Evolutionary conservation across 2,329 filamentous ascomycete genomes (phyloP).

Genomic region (Pyrenochaeta sp.): DNA sequence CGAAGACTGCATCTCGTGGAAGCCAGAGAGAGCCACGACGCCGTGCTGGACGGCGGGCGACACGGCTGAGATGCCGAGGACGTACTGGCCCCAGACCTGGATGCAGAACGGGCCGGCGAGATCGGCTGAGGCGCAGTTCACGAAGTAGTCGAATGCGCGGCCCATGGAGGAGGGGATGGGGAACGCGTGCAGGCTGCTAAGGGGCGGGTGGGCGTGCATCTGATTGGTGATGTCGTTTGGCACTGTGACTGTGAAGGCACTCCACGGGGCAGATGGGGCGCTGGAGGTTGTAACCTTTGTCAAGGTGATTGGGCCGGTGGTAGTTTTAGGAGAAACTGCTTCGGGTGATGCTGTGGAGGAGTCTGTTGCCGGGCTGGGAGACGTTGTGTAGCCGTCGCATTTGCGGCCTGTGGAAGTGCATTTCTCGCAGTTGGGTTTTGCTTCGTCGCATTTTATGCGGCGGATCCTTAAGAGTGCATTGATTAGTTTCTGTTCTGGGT

Average conservation of each 20-base stretch:
- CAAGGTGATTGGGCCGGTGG: not conserved
- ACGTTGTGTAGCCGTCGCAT: conserved; percentile 66
- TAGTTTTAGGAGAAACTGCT: not conserved
- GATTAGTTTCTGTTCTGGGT: not conserved
- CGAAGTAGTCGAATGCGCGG: conserved; percentile 9
- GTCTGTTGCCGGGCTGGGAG: not conserved
- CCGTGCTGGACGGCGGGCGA: conserved; percentile 2
- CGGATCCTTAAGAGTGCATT: conserved; percentile 56
- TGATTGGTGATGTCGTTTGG: not conserved
- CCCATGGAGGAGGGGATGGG: not conserved
- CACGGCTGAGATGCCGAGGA: conserved; percentile 2
- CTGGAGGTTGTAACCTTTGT: not conserved
- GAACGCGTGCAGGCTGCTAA: not conserved
- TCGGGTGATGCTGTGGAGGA: not conserved
- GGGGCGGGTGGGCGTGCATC: not conserved
- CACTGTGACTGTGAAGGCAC: too few relatives aligned
- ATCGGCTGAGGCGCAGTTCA: conserved; percentile 5
- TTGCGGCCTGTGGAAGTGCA: conserved; percentile 64
- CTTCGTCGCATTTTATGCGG: conserved; percentile 66
- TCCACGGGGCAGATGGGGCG: too few relatives aligned
- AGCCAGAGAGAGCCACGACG: conserved; percentile 5
- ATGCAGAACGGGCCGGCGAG: conserved; percentile 6
- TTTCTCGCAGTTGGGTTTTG: conserved; percentile 60
- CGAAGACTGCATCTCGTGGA: conserved; percentile 5
- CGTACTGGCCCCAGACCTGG: conserved; percentile 6